Base-by-base conservation (phyloP, 495 filamentous ascomycete genomes). In the Evansstolkia leycettana region DNA sequence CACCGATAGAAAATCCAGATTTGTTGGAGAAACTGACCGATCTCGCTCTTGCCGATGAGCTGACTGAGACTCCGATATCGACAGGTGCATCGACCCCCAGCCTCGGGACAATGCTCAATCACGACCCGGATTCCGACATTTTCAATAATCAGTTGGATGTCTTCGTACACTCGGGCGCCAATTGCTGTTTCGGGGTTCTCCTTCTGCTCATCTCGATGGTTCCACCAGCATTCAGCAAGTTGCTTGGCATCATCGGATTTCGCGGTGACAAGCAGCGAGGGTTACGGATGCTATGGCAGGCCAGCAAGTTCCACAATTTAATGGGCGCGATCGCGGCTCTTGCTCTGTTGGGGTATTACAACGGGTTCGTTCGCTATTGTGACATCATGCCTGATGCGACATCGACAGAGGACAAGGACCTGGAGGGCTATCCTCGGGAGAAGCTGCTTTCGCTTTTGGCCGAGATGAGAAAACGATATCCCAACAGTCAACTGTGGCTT, bases 211-310 rank as follows among this genome's bases (percentile, higher is more conserved):
- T 96, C 11, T 86, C 84, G 17, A 82, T 95, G 70, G 73, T 98
- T 0, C 92, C 90, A 0, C 90, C 90, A 0, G 77, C 85, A 6
- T 92, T 98, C 54, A 75, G 71, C 36, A 82, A 74, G 38, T 69
- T 96, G 3, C 70, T 96, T 14, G 81, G 75, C 39, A 80, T 95
- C 36, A 84, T 95, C 28, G 92, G 92, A 9, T 95, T 96, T 54
- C 78, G 73, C 43, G 90, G 90, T 10, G 89, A 98, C 54, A 80
- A 86, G 31, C 80, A 89, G 36, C 69, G 78, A 15, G 92, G 87
- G 2, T 54, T 94, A 9, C 58, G 69, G 13, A 81, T 94, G 75
- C 76, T 98, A 7, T 98, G 92, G 90, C 84, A 89, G 55, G 81
- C 85, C 10, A 82, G 82, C 42, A 86, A 81, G 45, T 86, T 83